phyloP scores from a whole-genome alignment of 768 basidiomycete species.

The Fomitopsis pulvina region DNA sequence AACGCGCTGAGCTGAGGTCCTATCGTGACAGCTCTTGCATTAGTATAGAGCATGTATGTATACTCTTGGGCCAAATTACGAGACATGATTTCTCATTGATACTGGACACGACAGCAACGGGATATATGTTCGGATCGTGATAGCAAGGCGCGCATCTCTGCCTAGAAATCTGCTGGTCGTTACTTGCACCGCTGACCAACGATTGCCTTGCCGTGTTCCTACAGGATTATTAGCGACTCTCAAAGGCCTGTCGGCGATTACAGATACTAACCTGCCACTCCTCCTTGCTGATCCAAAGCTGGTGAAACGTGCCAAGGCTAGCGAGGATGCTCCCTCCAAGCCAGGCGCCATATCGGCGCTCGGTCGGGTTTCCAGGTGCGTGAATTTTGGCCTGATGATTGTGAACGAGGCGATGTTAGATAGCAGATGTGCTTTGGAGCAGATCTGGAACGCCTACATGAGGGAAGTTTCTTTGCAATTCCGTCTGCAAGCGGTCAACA shows the following conservation, averaged over 20 bases:
- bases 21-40: neutral
- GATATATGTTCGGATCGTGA: no score
- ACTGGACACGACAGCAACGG: no score
- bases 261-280: constrained; percentile 73
- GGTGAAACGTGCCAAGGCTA: constrained; percentile 95
- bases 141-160: neutral
- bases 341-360: constrained; percentile 91
- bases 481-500: constrained; percentile 72
- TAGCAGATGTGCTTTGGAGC: neutral
- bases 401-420: neutral
- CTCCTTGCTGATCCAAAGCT: constrained; percentile 90
- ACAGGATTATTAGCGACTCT: constrained; percentile 2
- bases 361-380: constrained; percentile 84
- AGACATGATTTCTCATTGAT: neutral
- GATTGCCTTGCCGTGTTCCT: constrained; percentile 82
- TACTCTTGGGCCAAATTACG: neutral
- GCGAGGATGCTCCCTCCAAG: constrained; percentile 93
- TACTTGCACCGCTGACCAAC: constrained; percentile 84
- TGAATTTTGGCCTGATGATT: constrained; percentile 76
- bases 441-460: constrained; percentile 48
- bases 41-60: neutral
- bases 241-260: neutral
- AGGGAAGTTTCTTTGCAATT: constrained; percentile 68
- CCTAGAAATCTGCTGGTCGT: neutral
- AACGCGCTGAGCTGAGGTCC: neutral